phyloP scores from a whole-genome alignment of 495 filamentous ascomycete species.

The Neurospora tetraspora region DNA sequence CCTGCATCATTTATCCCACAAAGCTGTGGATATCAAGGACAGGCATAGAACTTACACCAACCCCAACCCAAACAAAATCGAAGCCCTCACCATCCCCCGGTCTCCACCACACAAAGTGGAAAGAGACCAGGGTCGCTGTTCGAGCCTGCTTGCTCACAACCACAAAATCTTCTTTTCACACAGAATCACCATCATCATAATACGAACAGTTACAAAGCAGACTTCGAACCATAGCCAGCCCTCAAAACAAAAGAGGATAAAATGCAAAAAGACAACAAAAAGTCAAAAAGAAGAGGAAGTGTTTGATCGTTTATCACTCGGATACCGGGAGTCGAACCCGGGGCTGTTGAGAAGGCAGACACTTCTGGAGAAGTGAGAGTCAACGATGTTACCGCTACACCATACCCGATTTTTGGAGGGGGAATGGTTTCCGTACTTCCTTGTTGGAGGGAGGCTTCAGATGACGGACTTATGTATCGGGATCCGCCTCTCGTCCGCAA shows the following conservation, averaged over 20 bases:
- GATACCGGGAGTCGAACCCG: too few species aligned
- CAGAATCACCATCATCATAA: too few species aligned
- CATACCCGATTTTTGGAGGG: not conserved
- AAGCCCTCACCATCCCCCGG: not conserved
- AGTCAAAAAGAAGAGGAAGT: not conserved
- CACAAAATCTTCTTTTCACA: not conserved
- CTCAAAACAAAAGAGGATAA: too few species aligned
- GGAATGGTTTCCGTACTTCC: not conserved
- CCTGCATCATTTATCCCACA: not conserved
- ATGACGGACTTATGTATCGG: too few species aligned
- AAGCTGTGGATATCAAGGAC: not conserved
- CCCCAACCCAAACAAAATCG: not conserved
- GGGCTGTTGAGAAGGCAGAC: too few species aligned
- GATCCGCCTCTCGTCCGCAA: too few species aligned
- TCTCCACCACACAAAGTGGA: not conserved
- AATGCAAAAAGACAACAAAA: not conserved
- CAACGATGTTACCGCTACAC: not conserved
- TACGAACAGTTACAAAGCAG: too few species aligned
- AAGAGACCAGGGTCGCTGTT: not conserved
- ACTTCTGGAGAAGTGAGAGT: too few species aligned
- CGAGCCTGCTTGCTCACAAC: not conserved
- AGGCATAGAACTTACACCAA: not conserved
- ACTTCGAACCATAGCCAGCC: too few species aligned
- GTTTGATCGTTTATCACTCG: not conserved
- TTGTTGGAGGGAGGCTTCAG: not conserved